Percentiles rank a stretch among this genome's conserved stretches.
Evolutionary conservation across 495 filamentous ascomycete species (phyloP).

Genomic region (Penicillium odoratum): DNA sequence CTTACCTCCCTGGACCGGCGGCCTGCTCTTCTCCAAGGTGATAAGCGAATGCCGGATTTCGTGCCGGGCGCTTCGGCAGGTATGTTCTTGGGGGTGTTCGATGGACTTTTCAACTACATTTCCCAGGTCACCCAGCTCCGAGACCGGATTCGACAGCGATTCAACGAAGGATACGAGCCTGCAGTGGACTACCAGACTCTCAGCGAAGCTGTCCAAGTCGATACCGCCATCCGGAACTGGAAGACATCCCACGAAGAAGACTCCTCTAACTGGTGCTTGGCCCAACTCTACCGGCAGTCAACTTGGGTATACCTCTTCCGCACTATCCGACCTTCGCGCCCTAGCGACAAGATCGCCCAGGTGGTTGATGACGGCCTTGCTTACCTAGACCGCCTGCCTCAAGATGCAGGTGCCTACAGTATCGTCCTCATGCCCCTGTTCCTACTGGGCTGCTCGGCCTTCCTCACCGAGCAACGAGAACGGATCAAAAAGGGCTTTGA

Average conservation of each 20-base stretch:
- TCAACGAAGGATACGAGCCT: conserved; percentile 61
- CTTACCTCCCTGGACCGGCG: conserved; percentile 67
- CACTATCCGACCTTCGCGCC: conserved; percentile 74
- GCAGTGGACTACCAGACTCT: conserved; percentile 73
- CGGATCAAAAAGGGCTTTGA: conserved; percentile 68
- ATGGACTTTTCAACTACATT: conserved; percentile 79
- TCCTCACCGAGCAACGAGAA: conserved; percentile 65
- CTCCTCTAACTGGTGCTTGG: conserved; percentile 71
- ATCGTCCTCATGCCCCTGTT: conserved; percentile 88
- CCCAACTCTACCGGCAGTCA: conserved; percentile 82
- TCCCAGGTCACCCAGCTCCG: conserved; percentile 78
- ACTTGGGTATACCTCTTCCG: conserved; percentile 90
- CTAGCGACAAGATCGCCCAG: conserved; percentile 64
- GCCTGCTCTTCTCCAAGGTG: conserved; percentile 55
- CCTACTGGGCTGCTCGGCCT: conserved; percentile 83
- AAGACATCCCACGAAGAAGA: conserved; percentile 66
- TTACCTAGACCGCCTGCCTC: conserved; percentile 62
- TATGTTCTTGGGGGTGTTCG: conserved; percentile 79
- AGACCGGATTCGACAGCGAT: conserved; percentile 70
- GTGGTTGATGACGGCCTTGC: conserved; percentile 78
- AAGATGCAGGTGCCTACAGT: conserved; percentile 65
- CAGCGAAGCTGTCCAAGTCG: conserved; percentile 74
- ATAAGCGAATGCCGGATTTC: conserved; percentile 64
- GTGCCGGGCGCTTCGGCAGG: conserved; percentile 74
- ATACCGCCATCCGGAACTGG: conserved; percentile 75